Evolutionary conservation across 2,329 filamentous ascomycete genomes (phyloP).

Genomic region (Hirsutella minnesotensis): DNA sequence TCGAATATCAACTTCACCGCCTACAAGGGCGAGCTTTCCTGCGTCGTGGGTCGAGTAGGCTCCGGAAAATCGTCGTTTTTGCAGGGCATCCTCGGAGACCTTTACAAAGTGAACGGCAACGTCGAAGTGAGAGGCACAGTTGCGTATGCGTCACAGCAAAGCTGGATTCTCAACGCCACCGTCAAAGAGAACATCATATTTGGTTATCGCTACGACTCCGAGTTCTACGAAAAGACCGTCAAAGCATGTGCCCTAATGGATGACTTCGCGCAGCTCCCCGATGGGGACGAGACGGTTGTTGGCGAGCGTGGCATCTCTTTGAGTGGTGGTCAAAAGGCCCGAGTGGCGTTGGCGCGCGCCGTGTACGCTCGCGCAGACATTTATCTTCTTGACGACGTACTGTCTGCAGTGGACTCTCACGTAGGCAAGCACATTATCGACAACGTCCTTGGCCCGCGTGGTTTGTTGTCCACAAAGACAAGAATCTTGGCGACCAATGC

Average conservation of each 20-base stretch:
- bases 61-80: constrained; percentile 89
- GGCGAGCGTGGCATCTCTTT: constrained; percentile 94
- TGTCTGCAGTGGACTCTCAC: constrained; percentile 97
- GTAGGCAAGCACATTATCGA: constrained; percentile 92
- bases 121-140: constrained; percentile 72
- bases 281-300: constrained; percentile 93
- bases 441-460: constrained; percentile 77
- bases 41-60: constrained; percentile 88
- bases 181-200: constrained; percentile 97
- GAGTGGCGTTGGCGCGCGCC: constrained; percentile 80
- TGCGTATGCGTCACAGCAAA: constrained; percentile 84
- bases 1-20: constrained; percentile 80
- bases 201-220: constrained; percentile 83
- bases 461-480: constrained; percentile 75
- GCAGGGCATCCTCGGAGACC: constrained; percentile 75
- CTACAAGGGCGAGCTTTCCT: constrained; percentile 85
- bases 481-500: constrained; percentile 91
- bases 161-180: constrained; percentile 97
- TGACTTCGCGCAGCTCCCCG: constrained; percentile 84
- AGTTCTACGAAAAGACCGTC: constrained; percentile 88
- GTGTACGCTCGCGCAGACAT: constrained; percentile 96
- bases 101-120: constrained; percentile 79
- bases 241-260: constrained; percentile 83
- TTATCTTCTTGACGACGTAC: constrained; percentile 84
- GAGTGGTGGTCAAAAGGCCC: constrained; percentile 91